Base-by-base conservation (phyloP, 2,329 filamentous ascomycete species). In the Penicillium sp. region DNA sequence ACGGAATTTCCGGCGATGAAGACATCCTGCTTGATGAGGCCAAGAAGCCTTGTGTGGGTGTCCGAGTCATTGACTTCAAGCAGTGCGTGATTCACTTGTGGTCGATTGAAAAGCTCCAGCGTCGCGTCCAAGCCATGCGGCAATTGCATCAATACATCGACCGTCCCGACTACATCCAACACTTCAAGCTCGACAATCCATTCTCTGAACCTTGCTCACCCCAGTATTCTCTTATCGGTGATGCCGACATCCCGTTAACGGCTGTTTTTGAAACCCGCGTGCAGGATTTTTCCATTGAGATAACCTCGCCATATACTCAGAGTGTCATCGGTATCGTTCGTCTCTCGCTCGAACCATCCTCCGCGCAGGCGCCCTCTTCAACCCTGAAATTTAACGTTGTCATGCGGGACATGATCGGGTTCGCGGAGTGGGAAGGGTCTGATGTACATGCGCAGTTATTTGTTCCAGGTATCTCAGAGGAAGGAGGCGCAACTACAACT, bases 371-470 rank as follows among this genome's bases (percentile, higher is more conserved):
- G 4, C 94, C 94, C 15, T 90, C 91, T 13, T 94, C 90, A 58
- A 97, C 91, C 2, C 79, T 97, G 57, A 99, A 97, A 73, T 99
- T 99, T 78, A 99, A 97, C 68, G 93, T 97, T 6, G 93, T 97
- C 33, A 96, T 99, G 91, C 93, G 96, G 70, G 92, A 97, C 70
- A 85, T 99, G 77, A 79, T 94, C 36, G 94, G 94, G 1, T 99
- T 99, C 66, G 89, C 94, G 0, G 94, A 99, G 76, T 86, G 93
- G 61, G 94, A 99, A 78, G 94, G 94, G 15, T 96, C 91, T 0
- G 89, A 96, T 64, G 92, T 99, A 29, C 94, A 99, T 75, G 94
- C 92, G 1, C 93, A 97, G 75, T 85, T 99, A n/a, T 97, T 96
- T 70, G 88, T 99, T 38, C 91, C 94, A 6, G 92, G 92, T 8